Evolutionary conservation across 2,329 filamentous ascomycete species (phyloP).

Genomic region (Epichloe sylvatica): DNA sequence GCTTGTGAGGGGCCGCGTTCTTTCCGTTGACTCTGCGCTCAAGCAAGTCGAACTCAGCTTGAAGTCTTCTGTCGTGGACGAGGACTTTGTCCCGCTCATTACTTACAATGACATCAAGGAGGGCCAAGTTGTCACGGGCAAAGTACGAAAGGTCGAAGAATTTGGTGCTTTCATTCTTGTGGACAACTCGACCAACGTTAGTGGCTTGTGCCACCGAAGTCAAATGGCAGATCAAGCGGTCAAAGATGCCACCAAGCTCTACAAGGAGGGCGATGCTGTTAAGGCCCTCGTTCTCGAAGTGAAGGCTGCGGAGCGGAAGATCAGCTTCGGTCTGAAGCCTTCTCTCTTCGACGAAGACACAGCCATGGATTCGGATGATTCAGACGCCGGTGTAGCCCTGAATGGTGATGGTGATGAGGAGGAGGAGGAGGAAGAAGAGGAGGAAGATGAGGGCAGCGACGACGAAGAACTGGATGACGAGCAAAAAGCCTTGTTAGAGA

Average conservation of each 20-base stretch:
- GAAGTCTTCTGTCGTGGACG: conserved; percentile 71
- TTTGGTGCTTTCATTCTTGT: conserved; percentile 91
- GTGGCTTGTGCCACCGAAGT: conserved; percentile 81
- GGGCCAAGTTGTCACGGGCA: conserved; percentile 76
- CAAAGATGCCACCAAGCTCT: conserved; percentile 75
- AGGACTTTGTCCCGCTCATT: conserved; percentile 60
- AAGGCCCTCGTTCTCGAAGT: conserved; percentile 81
- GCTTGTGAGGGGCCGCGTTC: conserved; percentile 75
- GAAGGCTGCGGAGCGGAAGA: conserved; percentile 57
- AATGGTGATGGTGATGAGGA: conserved; percentile 34
- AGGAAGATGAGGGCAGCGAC: conserved; percentile 25
- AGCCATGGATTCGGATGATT: conserved; percentile 33
- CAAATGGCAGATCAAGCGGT: conserved; percentile 80
- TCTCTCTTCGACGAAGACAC: conserved; percentile 64
- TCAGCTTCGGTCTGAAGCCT: conserved; percentile 85
- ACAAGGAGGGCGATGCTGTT: conserved; percentile 80
- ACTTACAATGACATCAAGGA: conserved; percentile 62
- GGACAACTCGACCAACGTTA: conserved; percentile 75
- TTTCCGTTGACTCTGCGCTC: conserved; percentile 51
- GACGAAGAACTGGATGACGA: conserved; percentile 32
- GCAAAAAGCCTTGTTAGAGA: conserved; percentile 18
- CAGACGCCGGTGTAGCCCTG: conserved; percentile 32
- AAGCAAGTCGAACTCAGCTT: conserved; percentile 74
- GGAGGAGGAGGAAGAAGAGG: conserved; percentile 37
- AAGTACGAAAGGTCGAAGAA: conserved; percentile 83